Conservation (phyloP, 2,329 filamentous ascomycete genomes). For the Pseudocercospora musae region DNA sequence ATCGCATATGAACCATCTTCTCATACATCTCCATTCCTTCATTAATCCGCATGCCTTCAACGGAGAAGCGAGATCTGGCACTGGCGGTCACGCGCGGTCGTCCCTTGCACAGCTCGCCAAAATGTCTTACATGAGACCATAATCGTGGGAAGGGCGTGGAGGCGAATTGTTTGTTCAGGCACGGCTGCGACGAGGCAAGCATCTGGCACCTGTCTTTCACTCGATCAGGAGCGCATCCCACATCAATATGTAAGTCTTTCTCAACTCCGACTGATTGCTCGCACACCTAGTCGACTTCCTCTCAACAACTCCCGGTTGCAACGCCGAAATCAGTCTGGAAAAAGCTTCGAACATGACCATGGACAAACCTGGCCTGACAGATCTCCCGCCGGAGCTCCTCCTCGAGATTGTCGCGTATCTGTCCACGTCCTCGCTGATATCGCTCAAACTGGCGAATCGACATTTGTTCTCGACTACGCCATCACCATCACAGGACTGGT, state of each 20-base stretch:
- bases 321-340: neutral
- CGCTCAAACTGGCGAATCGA: constrained; percentile 39
- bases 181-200: constrained; percentile 8
- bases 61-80: constrained; percentile 3
- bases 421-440: constrained; percentile 36
- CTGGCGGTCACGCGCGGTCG: constrained; percentile 6
- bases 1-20: neutral
- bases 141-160: constrained; percentile 2
- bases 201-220: constrained; percentile 4
- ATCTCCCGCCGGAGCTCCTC: constrained; percentile 39
- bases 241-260: neutral
- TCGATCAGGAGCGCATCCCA: neutral
- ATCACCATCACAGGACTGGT: constrained; percentile 15
- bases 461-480: constrained; percentile 30
- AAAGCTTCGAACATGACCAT: neutral
- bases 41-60: neutral
- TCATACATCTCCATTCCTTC: neutral
- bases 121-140: constrained; percentile 12
- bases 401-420: constrained; percentile 36
- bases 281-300: neutral
- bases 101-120: constrained; percentile 4
- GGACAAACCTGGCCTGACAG: constrained; percentile 7
- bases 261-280: neutral
- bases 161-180: constrained; percentile 6
- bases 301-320: neutral